Percentiles rank a stretch among this genome's conserved stretches.
Evolutionary conservation across 768 basidiomycete genomes (phyloP).

Genomic region (Cystoderma amianthinum): DNA sequence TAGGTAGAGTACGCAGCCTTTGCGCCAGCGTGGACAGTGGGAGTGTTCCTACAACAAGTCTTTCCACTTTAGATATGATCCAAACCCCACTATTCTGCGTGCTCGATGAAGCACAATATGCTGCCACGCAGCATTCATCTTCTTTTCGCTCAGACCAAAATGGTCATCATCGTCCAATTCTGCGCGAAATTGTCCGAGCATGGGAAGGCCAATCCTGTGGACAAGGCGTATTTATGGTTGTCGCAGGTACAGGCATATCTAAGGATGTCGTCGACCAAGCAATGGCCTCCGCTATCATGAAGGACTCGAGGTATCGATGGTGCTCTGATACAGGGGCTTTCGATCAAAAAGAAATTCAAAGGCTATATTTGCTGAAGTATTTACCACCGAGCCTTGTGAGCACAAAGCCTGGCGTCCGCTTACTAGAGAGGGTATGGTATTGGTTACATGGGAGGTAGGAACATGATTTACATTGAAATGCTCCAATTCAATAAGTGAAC

Average conservation of each 20-base stretch:
- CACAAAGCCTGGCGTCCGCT: constrained; percentile 18
- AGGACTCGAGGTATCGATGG: constrained; percentile 36
- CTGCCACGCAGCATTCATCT: constrained; percentile 27
- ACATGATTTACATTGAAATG: background rate
- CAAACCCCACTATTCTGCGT: constrained; percentile 35
- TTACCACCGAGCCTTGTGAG: constrained; percentile 22
- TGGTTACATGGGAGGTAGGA: constrained; percentile 39
- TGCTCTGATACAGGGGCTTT: constrained; percentile 39
- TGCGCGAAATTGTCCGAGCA: constrained; percentile 34
- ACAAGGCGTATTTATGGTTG: constrained; percentile 34
- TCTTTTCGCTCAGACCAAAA: constrained; percentile 32
- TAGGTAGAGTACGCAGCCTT: constrained; percentile 21
- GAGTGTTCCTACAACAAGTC: background rate
- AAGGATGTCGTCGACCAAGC: constrained; percentile 37
- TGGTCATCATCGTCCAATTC: constrained; percentile 25
- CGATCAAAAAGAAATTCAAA: constrained; percentile 22
- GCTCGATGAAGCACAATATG: constrained; percentile 38
- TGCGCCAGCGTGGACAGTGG: constrained; percentile 8
- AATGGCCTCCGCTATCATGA: constrained; percentile 40
- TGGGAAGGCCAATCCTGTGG: constrained; percentile 31
- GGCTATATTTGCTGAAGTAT: constrained; percentile 28
- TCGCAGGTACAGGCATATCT: constrained; percentile 38
- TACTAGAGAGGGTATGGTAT: constrained; percentile 33
- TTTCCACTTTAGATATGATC: constrained; percentile 10
- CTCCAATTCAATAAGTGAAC: background rate